Conservation (phyloP, 805 yeast species). For the Metschnikowia sp. region DNA sequence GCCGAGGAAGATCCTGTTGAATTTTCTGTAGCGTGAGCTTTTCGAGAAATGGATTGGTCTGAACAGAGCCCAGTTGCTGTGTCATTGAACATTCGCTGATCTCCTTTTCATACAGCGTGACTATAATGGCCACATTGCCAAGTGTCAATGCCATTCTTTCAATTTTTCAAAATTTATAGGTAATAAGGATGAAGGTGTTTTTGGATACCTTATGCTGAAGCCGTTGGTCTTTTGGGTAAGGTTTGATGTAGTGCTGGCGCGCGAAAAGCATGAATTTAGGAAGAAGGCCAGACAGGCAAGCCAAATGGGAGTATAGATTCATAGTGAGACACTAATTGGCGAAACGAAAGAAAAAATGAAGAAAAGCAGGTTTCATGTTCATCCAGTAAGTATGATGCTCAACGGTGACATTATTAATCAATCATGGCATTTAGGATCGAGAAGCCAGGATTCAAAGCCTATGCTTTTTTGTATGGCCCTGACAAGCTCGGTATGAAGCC, state of each 20-base stretch:
- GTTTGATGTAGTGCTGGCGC: background rate
- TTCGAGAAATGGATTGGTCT: slow-evolving; percentile 10
- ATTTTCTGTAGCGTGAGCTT: slow-evolving; percentile 13
- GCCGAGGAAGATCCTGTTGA: slow-evolving; percentile 16
- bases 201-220: background rate
- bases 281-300: too few relatives aligned
- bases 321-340: too few relatives aligned
- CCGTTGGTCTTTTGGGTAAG: background rate
- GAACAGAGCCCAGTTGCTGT: background rate
- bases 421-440: too few relatives aligned
- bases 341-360: too few relatives aligned
- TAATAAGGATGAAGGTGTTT: background rate
- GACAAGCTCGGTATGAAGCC: too few relatives aligned
- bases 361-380: too few relatives aligned
- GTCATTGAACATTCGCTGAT: background rate
- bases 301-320: too few relatives aligned
- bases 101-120: slow-evolving; percentile 10
- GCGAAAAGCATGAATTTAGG: too few relatives aligned
- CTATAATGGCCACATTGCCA: slow-evolving; percentile 2
- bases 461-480: too few relatives aligned
- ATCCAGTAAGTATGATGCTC: too few relatives aligned
- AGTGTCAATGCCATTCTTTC: background rate
- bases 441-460: too few relatives aligned
- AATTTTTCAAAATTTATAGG: background rate
- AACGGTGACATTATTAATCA: too few relatives aligned